Conservation (phyloP, 306 rosid genomes). For the Cyamopsis tetragonoloba region DNA sequence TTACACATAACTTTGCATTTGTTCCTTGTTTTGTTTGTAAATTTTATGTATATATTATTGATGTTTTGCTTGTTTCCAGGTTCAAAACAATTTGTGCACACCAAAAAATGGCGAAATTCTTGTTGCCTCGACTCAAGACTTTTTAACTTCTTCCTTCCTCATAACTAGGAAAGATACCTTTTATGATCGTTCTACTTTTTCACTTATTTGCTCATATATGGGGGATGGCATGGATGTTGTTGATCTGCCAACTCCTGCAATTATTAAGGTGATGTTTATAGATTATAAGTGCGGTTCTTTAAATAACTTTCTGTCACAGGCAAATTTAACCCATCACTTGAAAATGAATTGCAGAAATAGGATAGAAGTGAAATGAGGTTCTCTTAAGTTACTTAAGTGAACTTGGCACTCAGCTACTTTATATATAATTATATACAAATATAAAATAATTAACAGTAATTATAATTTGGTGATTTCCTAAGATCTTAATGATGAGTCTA, state of each 20-base stretch:
- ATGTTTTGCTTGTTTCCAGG: constrained; percentile 48
- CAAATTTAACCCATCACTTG: neutral
- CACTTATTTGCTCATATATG: constrained; percentile 85
- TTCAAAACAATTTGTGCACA: constrained; percentile 93
- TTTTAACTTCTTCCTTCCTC: constrained; percentile 90
- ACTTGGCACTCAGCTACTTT: too few relatives aligned
- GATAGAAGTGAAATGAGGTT: too few relatives aligned
- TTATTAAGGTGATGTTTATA: constrained; percentile 61
- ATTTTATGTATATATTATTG: constrained; percentile 4
- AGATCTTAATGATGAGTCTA: too few relatives aligned
- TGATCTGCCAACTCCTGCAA: constrained; percentile 93
- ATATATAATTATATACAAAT: too few relatives aligned
- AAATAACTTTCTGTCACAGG: neutral
- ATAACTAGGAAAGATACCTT: constrained; percentile 90
- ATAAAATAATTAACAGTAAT: too few relatives aligned
- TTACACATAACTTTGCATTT: neutral
- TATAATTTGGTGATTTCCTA: too few relatives aligned
- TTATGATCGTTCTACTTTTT: constrained; percentile 89
- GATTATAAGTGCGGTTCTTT: neutral
- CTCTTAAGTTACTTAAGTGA: too few relatives aligned
- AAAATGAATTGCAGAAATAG: too few relatives aligned
- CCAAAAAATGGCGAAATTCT: constrained; percentile 97
- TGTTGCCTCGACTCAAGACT: constrained; percentile 98
- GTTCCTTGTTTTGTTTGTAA: neutral
- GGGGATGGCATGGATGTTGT: constrained; percentile 79